Base-by-base conservation (phyloP, 2,329 filamentous ascomycete species). In the Nigrospora osmanthi region DNA sequence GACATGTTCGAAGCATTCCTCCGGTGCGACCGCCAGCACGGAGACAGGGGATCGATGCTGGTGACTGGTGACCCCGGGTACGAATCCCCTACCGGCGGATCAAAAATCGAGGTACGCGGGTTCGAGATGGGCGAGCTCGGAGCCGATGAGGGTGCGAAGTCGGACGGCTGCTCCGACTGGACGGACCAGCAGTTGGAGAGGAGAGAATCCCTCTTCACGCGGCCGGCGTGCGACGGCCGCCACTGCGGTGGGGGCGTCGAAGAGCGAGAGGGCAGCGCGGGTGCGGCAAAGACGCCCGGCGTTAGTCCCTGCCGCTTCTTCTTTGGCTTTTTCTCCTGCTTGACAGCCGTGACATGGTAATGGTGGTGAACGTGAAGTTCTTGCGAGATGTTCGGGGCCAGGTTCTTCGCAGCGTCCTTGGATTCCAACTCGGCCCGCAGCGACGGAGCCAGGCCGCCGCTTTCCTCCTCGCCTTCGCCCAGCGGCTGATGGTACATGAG, bases 301-400 rank as follows among this genome's bases (percentile, higher is more conserved):
- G 75, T 76, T 11, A 87, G 67, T 17, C 79, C 73, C 31, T 80
- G 76, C 2, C 87, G 81, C 68, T 83, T 85, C 67, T 88, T 94
- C 67, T 81, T 87, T 10, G 78, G 70, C 48, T 81, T 81, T 52
- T 78, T 77, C 14, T 62, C 58, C 47, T 86, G 81, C 16, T 76
- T 71, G 60, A 81, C 83, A 43, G 75, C 67, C 1, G 81, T 69
- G 11, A 83, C 78, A 53, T 96, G 89, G 59, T 95, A 95, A 60
- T 97, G 91, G 57, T 97, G 90, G 58, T 97, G 91, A 38, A 97
- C 87, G 56, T 96, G 91, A 13, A 96, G 69, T 56, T 93, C 87
- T 56, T 87, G 85, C 0, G 85, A 83, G 3, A 76, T 52, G 15
- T 63, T 67, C 31, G 67, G 63, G 28, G 67, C 56, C 11, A 52